Evolutionary conservation across 768 basidiomycete genomes (phyloP).

Genomic region (Amyloporia xantha): DNA sequence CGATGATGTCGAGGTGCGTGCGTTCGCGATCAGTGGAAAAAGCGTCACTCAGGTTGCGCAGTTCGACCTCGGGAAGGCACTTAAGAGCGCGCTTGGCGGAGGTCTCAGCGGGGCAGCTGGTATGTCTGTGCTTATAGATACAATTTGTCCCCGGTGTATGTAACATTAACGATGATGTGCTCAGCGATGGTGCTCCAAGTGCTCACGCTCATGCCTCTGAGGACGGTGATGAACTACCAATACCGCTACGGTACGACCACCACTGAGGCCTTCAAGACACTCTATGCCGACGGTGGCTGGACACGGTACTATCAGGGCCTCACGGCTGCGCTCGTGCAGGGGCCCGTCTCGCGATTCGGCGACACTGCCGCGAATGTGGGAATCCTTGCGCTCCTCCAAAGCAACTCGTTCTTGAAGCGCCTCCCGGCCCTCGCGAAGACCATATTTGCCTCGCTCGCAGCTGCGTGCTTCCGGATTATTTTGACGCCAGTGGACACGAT

Average conservation of each 20-base stretch:
- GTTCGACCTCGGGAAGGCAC: slow-evolving; percentile 75
- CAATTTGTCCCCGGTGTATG: too few relatives aligned
- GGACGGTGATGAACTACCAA: slow-evolving; percentile 98
- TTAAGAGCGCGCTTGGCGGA: slow-evolving; percentile 83
- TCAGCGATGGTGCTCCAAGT: slow-evolving; percentile 93
- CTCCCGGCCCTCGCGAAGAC: slow-evolving; percentile 69
- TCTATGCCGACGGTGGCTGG: slow-evolving; percentile 76
- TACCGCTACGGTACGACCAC: slow-evolving; percentile 82
- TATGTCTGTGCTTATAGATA: too few relatives aligned
- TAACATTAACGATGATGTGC: too few relatives aligned
- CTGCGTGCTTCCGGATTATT: slow-evolving; percentile 85
- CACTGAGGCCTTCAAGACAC: slow-evolving; percentile 53
- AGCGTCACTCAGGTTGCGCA: slow-evolving; percentile 21
- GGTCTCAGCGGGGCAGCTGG: slow-evolving; percentile 86
- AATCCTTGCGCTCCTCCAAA: slow-evolving; percentile 77
- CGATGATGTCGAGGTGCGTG: slow-evolving; percentile 57
- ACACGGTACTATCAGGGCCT: slow-evolving; percentile 87
- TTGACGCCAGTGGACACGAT: slow-evolving; percentile 90
- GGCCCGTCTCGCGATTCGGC: slow-evolving; percentile 79
- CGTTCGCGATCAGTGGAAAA: not conserved
- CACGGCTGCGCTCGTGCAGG: slow-evolving; percentile 78
- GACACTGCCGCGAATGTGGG: slow-evolving; percentile 95
- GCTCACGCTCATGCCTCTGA: slow-evolving; percentile 84
- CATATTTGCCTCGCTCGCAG: slow-evolving; percentile 67
- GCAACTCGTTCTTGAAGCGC: slow-evolving; percentile 61